phyloP scores from a whole-genome alignment of 345 rosid species.

The Erucastrum elatum region DNA sequence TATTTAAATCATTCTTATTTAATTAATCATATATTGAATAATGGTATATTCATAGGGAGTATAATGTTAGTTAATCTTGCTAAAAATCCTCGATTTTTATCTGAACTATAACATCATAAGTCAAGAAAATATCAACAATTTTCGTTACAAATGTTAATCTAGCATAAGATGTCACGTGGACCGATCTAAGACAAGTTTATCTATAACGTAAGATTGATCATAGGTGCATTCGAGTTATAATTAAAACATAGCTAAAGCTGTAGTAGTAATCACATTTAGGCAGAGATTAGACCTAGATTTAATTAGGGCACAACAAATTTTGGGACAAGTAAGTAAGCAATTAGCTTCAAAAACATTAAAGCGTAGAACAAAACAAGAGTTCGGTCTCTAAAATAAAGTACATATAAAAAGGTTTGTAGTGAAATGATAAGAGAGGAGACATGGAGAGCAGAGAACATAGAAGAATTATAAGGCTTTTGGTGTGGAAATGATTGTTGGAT shows the following conservation, averaged over 20 bases:
- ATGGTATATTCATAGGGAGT: too few relatives aligned
- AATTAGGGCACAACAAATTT: slow-evolving; percentile 20
- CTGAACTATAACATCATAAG: too few relatives aligned
- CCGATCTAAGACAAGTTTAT: too few relatives aligned
- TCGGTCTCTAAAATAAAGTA: not conserved
- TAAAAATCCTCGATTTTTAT: not conserved
- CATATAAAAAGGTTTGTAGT: not conserved
- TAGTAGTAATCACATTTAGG: too few relatives aligned
- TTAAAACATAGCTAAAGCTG: not conserved
- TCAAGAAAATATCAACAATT: not conserved
- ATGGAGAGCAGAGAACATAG: slow-evolving; percentile 11
- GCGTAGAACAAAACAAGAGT: slow-evolving; percentile 33
- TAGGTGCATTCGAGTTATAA: slow-evolving; percentile 12
- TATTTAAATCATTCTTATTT: too few relatives aligned
- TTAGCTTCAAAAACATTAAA: slow-evolving; percentile 18
- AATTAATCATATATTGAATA: too few relatives aligned
- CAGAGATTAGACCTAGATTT: not conserved
- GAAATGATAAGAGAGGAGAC: slow-evolving; percentile 19
- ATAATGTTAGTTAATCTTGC: too few relatives aligned
- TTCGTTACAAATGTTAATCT: not conserved
- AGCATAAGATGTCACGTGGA: too few relatives aligned
- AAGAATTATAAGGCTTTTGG: slow-evolving; percentile 27
- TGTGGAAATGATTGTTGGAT: slow-evolving; percentile 22
- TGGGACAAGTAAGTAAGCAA: slow-evolving; percentile 36
- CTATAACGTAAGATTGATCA: slow-evolving; percentile 14